Evolutionary conservation across 1,139 yeast species (phyloP).

Genomic region (Lodderomyces jiufengensis): DNA sequence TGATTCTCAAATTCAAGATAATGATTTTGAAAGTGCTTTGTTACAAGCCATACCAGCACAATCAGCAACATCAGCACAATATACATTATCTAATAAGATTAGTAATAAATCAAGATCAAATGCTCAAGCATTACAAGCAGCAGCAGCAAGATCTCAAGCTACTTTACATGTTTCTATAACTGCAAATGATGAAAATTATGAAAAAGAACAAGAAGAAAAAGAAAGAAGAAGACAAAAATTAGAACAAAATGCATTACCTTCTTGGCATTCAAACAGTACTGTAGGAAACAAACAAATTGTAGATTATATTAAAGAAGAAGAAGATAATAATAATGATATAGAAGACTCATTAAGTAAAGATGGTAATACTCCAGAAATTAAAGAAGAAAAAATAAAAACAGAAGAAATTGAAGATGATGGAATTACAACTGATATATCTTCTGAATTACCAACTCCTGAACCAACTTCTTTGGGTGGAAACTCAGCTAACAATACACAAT

Average conservation of each 20-base stretch:
- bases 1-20: constrained; percentile 80
- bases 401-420: constrained; percentile 7
- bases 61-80: constrained; percentile 61
- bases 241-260: constrained; percentile 91
- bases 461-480: constrained; percentile 7
- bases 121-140: constrained; percentile 32
- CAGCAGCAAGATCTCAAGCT: constrained; percentile 53
- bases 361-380: neutral
- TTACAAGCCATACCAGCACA: constrained; percentile 82
- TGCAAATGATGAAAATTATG: constrained; percentile 80
- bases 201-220: constrained; percentile 60
- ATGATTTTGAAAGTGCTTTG: constrained; percentile 78
- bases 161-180: constrained; percentile 89
- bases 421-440: constrained; percentile 1
- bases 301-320: constrained; percentile 18
- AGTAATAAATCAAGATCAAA: constrained; percentile 27
- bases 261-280: constrained; percentile 92
- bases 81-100: constrained; percentile 44
- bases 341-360: neutral
- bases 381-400: constrained; percentile 7
- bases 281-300: constrained; percentile 53
- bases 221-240: constrained; percentile 71
- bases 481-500: constrained; percentile 7
- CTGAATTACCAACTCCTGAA: constrained; percentile 8
- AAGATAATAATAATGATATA: constrained; percentile 5